Percentiles rank a stretch among this genome's conserved stretches.
Conservation (phyloP, 345 rosid genomes). For the Citropsis articulata region DNA sequence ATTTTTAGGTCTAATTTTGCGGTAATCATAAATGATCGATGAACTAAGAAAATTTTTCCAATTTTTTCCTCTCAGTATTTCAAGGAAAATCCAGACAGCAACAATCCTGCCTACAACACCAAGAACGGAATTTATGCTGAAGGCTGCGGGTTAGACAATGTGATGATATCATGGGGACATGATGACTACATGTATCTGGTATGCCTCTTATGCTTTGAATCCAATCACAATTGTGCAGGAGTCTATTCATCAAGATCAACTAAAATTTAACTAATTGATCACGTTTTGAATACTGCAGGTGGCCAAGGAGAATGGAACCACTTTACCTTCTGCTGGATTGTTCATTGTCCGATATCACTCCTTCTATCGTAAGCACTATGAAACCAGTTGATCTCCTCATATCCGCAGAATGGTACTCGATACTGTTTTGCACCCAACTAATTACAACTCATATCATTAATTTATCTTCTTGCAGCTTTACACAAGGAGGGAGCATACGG, state of each 20-base stretch:
- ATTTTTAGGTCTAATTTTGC: not conserved
- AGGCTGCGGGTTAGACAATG: constrained; percentile 55
- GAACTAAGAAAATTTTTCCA: not conserved
- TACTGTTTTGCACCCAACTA: too few species aligned
- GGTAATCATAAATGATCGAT: not conserved
- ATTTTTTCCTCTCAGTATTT: constrained; percentile 35
- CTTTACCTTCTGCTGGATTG: constrained; percentile 59
- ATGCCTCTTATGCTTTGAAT: not conserved
- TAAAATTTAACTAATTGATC: too few species aligned
- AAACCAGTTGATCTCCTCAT: too few species aligned
- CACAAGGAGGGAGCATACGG: constrained; percentile 37
- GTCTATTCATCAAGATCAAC: too few species aligned
- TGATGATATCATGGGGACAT: constrained; percentile 68
- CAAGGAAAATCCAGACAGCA: constrained; percentile 47
- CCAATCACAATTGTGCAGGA: not conserved
- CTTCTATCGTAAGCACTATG: constrained; percentile 41
- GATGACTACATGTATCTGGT: constrained; percentile 72
- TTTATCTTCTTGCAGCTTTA: constrained; percentile 31
- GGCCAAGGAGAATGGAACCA: constrained; percentile 49
- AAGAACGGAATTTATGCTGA: constrained; percentile 47
- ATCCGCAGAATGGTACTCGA: too few species aligned
- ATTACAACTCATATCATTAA: not conserved
- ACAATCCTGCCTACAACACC: constrained; percentile 47
- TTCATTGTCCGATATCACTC: constrained; percentile 66
- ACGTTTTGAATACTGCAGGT: constrained; percentile 27